Evolutionary conservation across 345 rosid genomes (phyloP).

Genomic region (Euphorbia pulcherrima): DNA sequence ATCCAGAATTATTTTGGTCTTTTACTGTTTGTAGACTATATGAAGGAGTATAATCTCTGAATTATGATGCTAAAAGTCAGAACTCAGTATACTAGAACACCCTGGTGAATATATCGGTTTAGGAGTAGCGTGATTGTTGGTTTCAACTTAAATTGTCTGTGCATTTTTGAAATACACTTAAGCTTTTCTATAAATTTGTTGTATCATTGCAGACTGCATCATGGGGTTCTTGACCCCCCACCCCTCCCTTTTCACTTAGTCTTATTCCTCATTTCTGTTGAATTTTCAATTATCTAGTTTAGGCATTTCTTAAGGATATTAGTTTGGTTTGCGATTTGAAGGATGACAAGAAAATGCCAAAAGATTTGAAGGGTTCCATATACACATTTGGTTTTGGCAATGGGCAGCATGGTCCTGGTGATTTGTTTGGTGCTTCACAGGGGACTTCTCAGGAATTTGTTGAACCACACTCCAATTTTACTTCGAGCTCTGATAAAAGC

Average conservation of each 20-base stretch:
- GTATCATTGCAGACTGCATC: not conserved
- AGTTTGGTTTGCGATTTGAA: conserved; percentile 24
- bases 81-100: not conserved
- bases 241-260: not conserved
- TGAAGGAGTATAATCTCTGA: not conserved
- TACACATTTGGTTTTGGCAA: conserved; percentile 20
- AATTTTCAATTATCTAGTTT: not conserved
- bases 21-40: not conserved
- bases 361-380: conserved; percentile 16
- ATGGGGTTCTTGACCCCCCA: not conserved
- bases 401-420: conserved; percentile 12
- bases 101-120: not conserved
- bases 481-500: conserved; percentile 26
- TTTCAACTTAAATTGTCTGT: not conserved
- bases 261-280: not conserved
- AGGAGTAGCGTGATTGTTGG: not conserved
- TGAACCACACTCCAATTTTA: conserved; percentile 38
- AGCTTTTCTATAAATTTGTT: not conserved
- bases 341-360: conserved; percentile 25
- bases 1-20: not conserved
- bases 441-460: conserved; percentile 27
- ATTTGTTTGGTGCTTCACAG: conserved; percentile 22
- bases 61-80: not conserved
- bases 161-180: not conserved
- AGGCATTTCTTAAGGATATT: conserved; percentile 4